Conservation (phyloP, 495 filamentous ascomycete genomes). For the Cercophora samala region DNA sequence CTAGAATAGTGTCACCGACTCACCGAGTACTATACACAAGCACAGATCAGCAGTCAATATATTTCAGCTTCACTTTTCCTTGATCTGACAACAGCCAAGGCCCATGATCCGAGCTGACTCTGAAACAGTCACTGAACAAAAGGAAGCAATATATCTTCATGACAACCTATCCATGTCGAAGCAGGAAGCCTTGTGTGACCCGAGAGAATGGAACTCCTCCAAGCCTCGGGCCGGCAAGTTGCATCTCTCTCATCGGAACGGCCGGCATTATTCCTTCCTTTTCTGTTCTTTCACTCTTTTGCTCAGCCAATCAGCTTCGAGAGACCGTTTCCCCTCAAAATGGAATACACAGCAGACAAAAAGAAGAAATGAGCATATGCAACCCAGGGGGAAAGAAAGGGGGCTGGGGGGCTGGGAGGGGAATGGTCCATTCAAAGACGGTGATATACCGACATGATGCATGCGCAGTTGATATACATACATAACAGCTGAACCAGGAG, state of each 20-base stretch:
- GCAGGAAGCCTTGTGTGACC: slow-evolving; percentile 1
- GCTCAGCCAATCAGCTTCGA: background rate
- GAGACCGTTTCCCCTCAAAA: background rate
- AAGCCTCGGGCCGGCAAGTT: background rate
- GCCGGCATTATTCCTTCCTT: background rate
- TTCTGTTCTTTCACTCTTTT: background rate
- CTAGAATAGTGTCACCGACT: background rate
- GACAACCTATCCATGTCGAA: background rate
- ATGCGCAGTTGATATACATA: background rate
- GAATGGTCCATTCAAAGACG: background rate
- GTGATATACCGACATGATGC: background rate
- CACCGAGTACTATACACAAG: background rate
- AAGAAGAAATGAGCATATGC: background rate
- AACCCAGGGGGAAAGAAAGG: background rate
- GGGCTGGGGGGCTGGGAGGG: background rate
- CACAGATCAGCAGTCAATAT: background rate
- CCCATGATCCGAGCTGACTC: background rate
- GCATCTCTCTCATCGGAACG: background rate
- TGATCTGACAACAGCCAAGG: background rate
- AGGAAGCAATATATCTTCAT: background rate
- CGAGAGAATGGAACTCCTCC: background rate
- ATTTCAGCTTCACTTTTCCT: background rate
- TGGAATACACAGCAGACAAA: background rate
- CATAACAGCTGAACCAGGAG: background rate
- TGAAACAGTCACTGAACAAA: background rate